Conservation (phyloP, 2,329 filamentous ascomycete genomes). For the Pyrenophora teres region DNA sequence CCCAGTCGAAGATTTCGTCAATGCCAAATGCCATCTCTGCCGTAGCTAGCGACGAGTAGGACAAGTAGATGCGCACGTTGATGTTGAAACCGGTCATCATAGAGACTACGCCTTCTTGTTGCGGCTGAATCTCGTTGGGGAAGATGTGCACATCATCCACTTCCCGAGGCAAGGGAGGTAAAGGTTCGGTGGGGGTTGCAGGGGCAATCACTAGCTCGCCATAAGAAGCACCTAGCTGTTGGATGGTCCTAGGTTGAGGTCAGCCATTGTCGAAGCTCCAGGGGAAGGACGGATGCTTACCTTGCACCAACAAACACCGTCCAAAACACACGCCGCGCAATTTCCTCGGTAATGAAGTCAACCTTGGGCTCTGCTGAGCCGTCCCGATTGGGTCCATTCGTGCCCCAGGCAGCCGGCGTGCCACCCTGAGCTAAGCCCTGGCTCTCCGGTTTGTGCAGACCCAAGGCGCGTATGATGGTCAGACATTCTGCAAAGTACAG, state of each 20-base stretch:
- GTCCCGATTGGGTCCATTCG: constrained; percentile 44
- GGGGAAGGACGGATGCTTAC: constrained; percentile 46
- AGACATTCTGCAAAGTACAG: constrained; percentile 75
- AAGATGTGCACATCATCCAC: constrained; percentile 84
- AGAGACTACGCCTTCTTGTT: constrained; percentile 70
- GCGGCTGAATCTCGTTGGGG: constrained; percentile 69
- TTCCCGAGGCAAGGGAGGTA: constrained; percentile 79
- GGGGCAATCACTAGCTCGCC: constrained; percentile 76
- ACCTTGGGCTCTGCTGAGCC: constrained; percentile 44
- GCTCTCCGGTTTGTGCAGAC: constrained; percentile 63
- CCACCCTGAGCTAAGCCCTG: constrained; percentile 47
- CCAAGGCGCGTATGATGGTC: constrained; percentile 69
- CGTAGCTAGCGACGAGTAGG: constrained; percentile 78
- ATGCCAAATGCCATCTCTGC: constrained; percentile 83
- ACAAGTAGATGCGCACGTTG: constrained; percentile 76
- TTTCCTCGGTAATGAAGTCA: constrained; percentile 57
- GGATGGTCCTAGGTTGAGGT: constrained; percentile 64
- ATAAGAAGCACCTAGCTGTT: constrained; percentile 74
- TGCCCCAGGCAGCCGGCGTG: constrained; percentile 42
- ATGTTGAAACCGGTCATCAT: constrained; percentile 80
- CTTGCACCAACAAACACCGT: constrained; percentile 75
- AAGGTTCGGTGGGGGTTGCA: constrained; percentile 73
- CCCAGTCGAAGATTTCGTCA: constrained; percentile 74
- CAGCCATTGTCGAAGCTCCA: constrained; percentile 3
- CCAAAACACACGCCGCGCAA: constrained; percentile 74